Percentiles rank a stretch among this genome's conserved stretches.
These are phyloP conservation scores for Albizia julibrissin DNA, from an alignment of 306 rosid genomes.

Conservation along the genomic window DNA sequence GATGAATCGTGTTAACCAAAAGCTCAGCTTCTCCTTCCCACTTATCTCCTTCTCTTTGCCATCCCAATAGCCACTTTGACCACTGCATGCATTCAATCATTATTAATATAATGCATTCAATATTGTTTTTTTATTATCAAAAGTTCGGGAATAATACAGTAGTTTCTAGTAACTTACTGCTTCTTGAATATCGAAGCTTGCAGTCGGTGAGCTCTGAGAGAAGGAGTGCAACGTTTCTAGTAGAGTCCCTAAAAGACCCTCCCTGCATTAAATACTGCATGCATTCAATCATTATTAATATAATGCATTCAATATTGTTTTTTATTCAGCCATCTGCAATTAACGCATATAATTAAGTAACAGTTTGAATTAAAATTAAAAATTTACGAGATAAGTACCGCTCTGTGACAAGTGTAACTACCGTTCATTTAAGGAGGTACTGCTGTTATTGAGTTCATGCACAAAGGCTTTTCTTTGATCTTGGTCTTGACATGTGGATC, in stretches of 20 bases:
- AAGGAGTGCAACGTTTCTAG: constrained; percentile 31
- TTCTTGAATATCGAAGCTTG: not conserved
- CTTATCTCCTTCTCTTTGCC: constrained; percentile 55
- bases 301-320: too few relatives aligned
- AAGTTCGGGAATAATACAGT: not conserved
- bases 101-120: not conserved
- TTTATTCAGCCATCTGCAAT: constrained; percentile 43
- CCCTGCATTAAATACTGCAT: too few relatives aligned
- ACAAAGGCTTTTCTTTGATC: constrained; percentile 42
- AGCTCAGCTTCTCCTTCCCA: constrained; percentile 53
- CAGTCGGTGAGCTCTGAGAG: not conserved
- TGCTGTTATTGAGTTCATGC: constrained; percentile 34
- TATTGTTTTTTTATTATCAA: not conserved
- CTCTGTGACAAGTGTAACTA: not conserved
- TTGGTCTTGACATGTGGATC: constrained; percentile 28
- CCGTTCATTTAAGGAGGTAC: not conserved
- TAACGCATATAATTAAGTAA: not conserved
- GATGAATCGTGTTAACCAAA: constrained; percentile 48
- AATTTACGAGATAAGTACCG: not conserved
- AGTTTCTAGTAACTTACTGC: not conserved
- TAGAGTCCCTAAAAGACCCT: constrained; percentile 48
- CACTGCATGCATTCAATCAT: constrained; percentile 37
- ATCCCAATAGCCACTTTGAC: constrained; percentile 55
- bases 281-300: too few relatives aligned
- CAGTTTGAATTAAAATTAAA: not conserved